These are phyloP conservation scores for Nemania sp. DNA, from an alignment of 2,329 filamentous ascomycete species.

Conservation along the genomic window DNA sequence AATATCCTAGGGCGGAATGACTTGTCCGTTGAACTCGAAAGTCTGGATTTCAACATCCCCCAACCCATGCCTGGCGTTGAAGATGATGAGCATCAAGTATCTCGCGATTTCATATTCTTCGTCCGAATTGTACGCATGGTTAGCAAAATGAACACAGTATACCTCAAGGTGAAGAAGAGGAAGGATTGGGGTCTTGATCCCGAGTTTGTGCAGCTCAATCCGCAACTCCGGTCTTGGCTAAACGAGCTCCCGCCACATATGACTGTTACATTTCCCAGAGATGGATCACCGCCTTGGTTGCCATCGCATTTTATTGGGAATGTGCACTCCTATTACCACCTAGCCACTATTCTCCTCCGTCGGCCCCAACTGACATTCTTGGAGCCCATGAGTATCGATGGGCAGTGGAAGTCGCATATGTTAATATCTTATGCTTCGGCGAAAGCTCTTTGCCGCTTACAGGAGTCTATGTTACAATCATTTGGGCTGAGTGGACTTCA, in stretches of 20 bases:
- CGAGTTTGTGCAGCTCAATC: slow-evolving; percentile 82
- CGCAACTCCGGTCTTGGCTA: slow-evolving; percentile 80
- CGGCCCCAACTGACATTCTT: slow-evolving; percentile 85
- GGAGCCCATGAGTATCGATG: slow-evolving; percentile 76
- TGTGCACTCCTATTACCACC: slow-evolving; percentile 87
- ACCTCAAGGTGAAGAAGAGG: slow-evolving; percentile 76
- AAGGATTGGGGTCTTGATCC: slow-evolving; percentile 91
- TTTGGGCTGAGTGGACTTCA: slow-evolving; percentile 85
- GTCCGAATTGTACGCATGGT: slow-evolving; percentile 82
- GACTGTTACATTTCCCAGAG: slow-evolving; percentile 79
- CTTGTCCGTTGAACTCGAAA: slow-evolving; percentile 78
- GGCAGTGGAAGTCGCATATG: slow-evolving; percentile 90
- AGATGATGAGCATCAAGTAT: slow-evolving; percentile 79
- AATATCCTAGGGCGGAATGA: slow-evolving; percentile 76
- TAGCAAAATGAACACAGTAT: slow-evolving; percentile 79
- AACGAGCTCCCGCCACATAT: slow-evolving; percentile 82
- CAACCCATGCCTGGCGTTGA: slow-evolving; percentile 75
- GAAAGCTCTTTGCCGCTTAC: slow-evolving; percentile 84
- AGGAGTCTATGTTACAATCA: slow-evolving; percentile 82
- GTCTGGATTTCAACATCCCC: slow-evolving; percentile 79
- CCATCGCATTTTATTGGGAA: slow-evolving; percentile 90
- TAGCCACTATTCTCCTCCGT: slow-evolving; percentile 87
- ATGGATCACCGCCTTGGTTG: slow-evolving; percentile 85
- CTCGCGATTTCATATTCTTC: slow-evolving; percentile 86
- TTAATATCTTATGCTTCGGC: slow-evolving; percentile 85